Percentiles rank a stretch among this genome's conserved stretches.
These are phyloP conservation scores for Termitomyces sp. DNA, from an alignment of 768 basidiomycete species.

Conservation along the genomic window DNA sequence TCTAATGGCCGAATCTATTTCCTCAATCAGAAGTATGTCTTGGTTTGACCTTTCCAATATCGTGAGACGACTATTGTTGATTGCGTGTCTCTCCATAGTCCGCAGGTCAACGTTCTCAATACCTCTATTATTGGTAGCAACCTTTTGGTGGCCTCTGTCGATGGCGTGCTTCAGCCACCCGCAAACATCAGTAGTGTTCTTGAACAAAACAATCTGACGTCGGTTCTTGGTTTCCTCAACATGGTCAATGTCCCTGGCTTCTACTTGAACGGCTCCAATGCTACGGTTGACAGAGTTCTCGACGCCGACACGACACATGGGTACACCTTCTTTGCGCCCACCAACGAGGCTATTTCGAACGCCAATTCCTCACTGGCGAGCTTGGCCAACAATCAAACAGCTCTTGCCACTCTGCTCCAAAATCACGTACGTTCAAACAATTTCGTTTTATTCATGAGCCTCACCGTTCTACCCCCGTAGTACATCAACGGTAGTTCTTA, in stretches of 20 bases:
- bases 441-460: neutral
- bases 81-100: neutral
- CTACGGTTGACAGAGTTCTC: slow-evolving; percentile 29
- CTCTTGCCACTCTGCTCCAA: slow-evolving; percentile 36
- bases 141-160: slow-evolving; percentile 40
- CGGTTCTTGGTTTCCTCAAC: slow-evolving; percentile 27
- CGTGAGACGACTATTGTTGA: neutral
- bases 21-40: slow-evolving; percentile 43
- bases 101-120: slow-evolving; percentile 25
- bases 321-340: slow-evolving; percentile 66
- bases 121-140: slow-evolving; percentile 31
- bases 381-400: slow-evolving; percentile 39
- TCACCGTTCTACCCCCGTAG: slow-evolving; percentile 21
- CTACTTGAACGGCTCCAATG: slow-evolving; percentile 23
- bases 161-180: slow-evolving; percentile 50
- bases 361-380: slow-evolving; percentile 26
- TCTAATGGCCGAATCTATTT: slow-evolving; percentile 33
- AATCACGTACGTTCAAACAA: slow-evolving; percentile 50
- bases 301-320: slow-evolving; percentile 34
- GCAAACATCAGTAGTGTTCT: slow-evolving; percentile 38
- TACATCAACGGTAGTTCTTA: slow-evolving; percentile 63
- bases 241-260: slow-evolving; percentile 18
- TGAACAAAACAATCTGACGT: slow-evolving; percentile 35
- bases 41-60: neutral
- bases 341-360: slow-evolving; percentile 39